phyloP scores from a whole-genome alignment of 108 stramenopile species.

The Fragilariopsis cylindrus region DNA sequence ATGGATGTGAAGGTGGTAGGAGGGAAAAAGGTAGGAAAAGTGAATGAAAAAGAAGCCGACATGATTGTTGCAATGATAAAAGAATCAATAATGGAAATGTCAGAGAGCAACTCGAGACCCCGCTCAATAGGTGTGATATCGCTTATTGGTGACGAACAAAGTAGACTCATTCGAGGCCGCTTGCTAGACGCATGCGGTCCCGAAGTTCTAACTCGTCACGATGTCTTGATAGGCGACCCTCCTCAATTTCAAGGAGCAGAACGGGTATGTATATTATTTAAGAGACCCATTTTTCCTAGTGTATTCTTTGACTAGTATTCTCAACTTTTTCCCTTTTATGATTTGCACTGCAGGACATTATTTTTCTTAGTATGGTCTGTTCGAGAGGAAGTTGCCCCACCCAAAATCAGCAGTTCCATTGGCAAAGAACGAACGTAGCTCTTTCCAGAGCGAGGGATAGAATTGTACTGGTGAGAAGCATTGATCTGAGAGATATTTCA shows the following conservation, averaged over 20 bases:
- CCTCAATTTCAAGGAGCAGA: constrained; percentile 69
- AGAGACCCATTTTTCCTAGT: too few relatives aligned
- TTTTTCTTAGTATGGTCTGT: constrained; percentile 63
- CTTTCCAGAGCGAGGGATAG: constrained; percentile 57
- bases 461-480: constrained; percentile 54
- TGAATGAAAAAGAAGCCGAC: constrained; percentile 53
- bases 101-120: constrained; percentile 5
- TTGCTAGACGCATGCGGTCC: constrained; percentile 55
- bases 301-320: too few relatives aligned
- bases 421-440: constrained; percentile 61
- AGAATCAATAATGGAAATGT: constrained; percentile 22
- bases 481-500: constrained; percentile 47
- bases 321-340: too few relatives aligned
- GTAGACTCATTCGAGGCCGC: constrained; percentile 55
- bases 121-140: constrained; percentile 63
- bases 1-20: constrained; percentile 42
- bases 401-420: constrained; percentile 58
- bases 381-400: constrained; percentile 51
- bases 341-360: constrained; percentile 29
- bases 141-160: constrained; percentile 64
- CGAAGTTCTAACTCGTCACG: constrained; percentile 39
- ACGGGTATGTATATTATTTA: not conserved
- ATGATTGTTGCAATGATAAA: constrained; percentile 46
- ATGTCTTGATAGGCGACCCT: constrained; percentile 59
- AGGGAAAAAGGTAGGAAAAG: constrained; percentile 54